A percentile compares a stretch with the other conserved stretches of the same genome.
These are phyloP conservation scores for Kluyveromyces siamensis DNA, from an alignment of 805 yeast species.

Conservation along the genomic window DNA sequence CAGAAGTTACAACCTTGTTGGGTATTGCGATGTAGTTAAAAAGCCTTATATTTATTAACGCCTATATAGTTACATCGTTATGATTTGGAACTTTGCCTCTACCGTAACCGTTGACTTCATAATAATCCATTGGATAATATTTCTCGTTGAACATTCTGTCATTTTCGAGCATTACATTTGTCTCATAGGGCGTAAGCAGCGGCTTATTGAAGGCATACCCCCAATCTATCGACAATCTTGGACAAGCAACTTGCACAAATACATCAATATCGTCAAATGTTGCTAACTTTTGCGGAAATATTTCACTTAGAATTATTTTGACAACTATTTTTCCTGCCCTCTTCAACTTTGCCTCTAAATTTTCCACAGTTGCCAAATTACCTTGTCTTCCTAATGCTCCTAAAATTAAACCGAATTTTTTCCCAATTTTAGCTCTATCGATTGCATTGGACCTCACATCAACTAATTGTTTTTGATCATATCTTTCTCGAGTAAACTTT, in stretches of 20 bases:
- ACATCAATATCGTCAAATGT: slow-evolving; percentile 92
- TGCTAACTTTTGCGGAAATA: slow-evolving; percentile 85
- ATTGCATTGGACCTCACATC: slow-evolving; percentile 69
- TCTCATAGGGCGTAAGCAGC: slow-evolving; percentile 88
- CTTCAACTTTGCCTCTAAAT: slow-evolving; percentile 47
- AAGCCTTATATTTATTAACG: not conserved
- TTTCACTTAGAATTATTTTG: slow-evolving; percentile 80
- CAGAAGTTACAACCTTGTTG: slow-evolving; percentile 58
- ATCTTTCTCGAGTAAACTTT: slow-evolving; percentile 80
- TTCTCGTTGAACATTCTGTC: slow-evolving; percentile 57
- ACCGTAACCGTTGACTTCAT: slow-evolving; percentile 83
- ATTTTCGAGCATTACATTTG: slow-evolving; percentile 76
- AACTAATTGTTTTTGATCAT: slow-evolving; percentile 79
- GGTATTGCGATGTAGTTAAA: slow-evolving; percentile 40
- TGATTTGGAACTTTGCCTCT: slow-evolving; percentile 63
- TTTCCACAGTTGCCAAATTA: slow-evolving; percentile 62
- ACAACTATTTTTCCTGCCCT: slow-evolving; percentile 58
- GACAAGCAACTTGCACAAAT: slow-evolving; percentile 96
- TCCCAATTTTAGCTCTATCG: slow-evolving; percentile 44
- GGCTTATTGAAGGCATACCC: slow-evolving; percentile 96
- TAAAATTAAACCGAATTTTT: slow-evolving; percentile 71
- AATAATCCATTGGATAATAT: slow-evolving; percentile 94
- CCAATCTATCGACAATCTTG: slow-evolving; percentile 94
- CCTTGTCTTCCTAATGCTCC: slow-evolving; percentile 98
- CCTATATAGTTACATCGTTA: slow-evolving; percentile 6